These are phyloP conservation scores for Candida tetrigidarum DNA, from an alignment of 1,139 yeast species.

Conservation along the genomic window DNA sequence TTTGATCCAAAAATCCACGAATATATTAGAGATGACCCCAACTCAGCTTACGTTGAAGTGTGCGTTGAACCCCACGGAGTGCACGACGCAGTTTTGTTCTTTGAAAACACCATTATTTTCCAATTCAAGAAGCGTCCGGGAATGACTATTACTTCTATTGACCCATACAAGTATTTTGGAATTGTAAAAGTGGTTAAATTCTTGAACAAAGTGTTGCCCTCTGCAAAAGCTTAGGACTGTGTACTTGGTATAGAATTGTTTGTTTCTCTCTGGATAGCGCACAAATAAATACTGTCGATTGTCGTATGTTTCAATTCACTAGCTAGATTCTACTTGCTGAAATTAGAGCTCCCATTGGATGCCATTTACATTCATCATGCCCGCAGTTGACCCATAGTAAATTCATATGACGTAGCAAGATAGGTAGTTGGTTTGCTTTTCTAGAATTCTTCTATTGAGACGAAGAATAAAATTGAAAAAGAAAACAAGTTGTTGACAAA, in stretches of 20 bases:
- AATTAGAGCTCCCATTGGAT: too few species aligned
- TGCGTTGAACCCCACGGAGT: slow-evolving; percentile 50
- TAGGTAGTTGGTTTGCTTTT: too few species aligned
- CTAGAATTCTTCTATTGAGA: too few species aligned
- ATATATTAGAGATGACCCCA: slow-evolving; percentile 19
- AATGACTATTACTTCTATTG: slow-evolving; percentile 19
- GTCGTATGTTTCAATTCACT: slow-evolving; percentile 8
- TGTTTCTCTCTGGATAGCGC: too few species aligned
- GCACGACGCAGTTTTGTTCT: slow-evolving; percentile 41
- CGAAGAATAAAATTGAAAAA: too few species aligned
- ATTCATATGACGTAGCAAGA: too few species aligned
- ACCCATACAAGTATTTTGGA: slow-evolving; percentile 30
- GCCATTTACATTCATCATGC: too few species aligned
- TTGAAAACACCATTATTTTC: slow-evolving; percentile 30
- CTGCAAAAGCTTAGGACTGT: neutral
- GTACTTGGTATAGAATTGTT: neutral
- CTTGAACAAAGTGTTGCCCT: slow-evolving; percentile 26
- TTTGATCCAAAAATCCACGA: slow-evolving; percentile 24
- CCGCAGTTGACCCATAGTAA: too few species aligned
- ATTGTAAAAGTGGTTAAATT: slow-evolving; percentile 29
- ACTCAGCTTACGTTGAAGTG: slow-evolving; percentile 22
- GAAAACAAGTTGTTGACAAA: too few species aligned
- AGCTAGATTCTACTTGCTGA: too few species aligned
- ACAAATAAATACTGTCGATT: neutral
- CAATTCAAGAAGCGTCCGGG: slow-evolving; percentile 16